Evolutionary conservation across 495 filamentous ascomycete species (phyloP), one percentile per base, ranked within the genome.

Genomic region (Neurospora intermedia): DNA sequence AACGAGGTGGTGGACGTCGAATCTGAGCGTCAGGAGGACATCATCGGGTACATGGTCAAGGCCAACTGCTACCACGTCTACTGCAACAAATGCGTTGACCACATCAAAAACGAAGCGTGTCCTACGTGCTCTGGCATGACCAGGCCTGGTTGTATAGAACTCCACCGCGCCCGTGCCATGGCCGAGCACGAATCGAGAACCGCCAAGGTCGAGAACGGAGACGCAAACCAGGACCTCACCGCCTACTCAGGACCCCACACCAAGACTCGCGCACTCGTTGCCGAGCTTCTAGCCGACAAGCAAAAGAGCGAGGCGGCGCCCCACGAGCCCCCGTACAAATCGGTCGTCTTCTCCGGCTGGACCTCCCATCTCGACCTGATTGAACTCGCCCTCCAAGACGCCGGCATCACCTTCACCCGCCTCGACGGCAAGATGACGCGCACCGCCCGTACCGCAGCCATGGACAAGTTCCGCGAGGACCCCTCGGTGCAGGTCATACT

Each of bases 311-410:
- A 86, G 69, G 78, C 80, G 6, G 81, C 88, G 18, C 87, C 87
- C 3, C 82, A 84, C 43, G 83, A 92, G 72, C 86, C 84, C 0
- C 93, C 94, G 0, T 90, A 93, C 81, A 97, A 96, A 79, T 92
- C 91, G 59, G 95, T 99, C 16, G 88, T 99, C 23, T 98, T 98
- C 80, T 97, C 94, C 2, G 89, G 88, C 40, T 99, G 96, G 95
- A 98, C 95, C 0, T 90, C 92, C 3, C 94, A 98, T 79, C 88
- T 99, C 42, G 95, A 99, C 78, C 88, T 99, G 16, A 96, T 99
- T 75, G 89, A 97, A 78, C 88, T 93, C 69, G 95, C 96, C 3
- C 84, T 99, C 16, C 85, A 90, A 69, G 86, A 89, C 66, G 86
- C 87, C 43, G 84, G 84, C 9, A 88, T 97, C 78, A 83, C 78